Conservation (phyloP, 129 eudicot species). For the Tagetes erecta region DNA sequence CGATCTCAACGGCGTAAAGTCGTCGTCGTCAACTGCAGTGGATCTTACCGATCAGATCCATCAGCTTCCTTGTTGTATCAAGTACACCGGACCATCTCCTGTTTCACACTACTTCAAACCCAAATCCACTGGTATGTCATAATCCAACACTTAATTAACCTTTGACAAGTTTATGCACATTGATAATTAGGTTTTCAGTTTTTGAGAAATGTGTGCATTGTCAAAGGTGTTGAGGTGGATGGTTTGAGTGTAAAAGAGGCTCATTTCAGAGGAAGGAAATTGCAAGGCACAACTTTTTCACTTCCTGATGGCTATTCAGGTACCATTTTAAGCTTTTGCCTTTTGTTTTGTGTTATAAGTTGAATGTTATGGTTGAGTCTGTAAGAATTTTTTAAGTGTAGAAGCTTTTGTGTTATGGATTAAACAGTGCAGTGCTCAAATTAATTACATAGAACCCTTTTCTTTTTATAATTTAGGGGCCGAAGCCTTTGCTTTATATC, state of each 20-base stretch:
- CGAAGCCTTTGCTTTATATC: too few relatives aligned
- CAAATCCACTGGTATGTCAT: conserved; percentile 56
- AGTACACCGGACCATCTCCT: conserved; percentile 68
- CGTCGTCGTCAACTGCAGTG: conserved; percentile 33
- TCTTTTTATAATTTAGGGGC: too few relatives aligned
- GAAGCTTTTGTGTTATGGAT: background rate
- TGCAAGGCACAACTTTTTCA: conserved; percentile 71
- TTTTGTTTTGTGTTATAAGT: background rate
- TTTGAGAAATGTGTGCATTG: background rate
- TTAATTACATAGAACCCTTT: too few relatives aligned
- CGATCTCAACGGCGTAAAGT: conserved; percentile 33
- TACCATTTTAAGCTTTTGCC: conserved; percentile 5
- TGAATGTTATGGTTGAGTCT: background rate
- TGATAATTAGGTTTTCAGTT: background rate
- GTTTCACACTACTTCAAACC: conserved; percentile 89
- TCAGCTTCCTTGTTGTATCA: conserved; percentile 92
- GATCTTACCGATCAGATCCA: conserved; percentile 79
- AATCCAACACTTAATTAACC: background rate
- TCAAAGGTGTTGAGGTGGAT: conserved; percentile 69
- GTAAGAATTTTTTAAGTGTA: background rate
- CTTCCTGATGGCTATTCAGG: conserved; percentile 84
- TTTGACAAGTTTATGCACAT: background rate
- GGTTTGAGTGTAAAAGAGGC: conserved; percentile 80
- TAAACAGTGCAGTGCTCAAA: too few relatives aligned
- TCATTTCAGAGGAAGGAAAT: conserved; percentile 86